These are phyloP conservation scores for Aquilaria sinensis DNA, from an alignment of 345 rosid species.

Conservation along the genomic window DNA sequence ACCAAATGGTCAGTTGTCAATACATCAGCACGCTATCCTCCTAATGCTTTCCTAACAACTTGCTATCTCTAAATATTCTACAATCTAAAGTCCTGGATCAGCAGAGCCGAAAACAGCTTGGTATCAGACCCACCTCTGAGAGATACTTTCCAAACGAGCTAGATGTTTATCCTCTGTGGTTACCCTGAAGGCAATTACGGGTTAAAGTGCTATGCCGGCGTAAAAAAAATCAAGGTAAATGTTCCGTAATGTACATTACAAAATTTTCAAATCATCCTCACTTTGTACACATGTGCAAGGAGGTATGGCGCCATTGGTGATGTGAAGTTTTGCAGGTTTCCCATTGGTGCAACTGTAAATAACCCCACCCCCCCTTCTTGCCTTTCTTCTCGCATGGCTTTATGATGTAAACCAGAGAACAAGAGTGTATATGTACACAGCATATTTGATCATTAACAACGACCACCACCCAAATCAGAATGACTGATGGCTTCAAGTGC, in stretches of 20 bases:
- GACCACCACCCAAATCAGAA: slow-evolving; percentile 24
- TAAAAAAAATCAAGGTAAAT: slow-evolving; percentile 18
- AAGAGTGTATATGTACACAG: slow-evolving; percentile 23
- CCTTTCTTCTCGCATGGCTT: slow-evolving; percentile 4
- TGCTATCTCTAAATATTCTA: slow-evolving; percentile 16
- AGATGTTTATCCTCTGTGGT: slow-evolving; percentile 11
- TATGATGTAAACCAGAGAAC: slow-evolving; percentile 11
- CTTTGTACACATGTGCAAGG: slow-evolving; percentile 46
- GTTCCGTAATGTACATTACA: slow-evolving; percentile 16
- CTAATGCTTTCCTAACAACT: slow-evolving; percentile 32
- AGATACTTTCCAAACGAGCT: slow-evolving; percentile 12
- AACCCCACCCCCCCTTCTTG: background rate
- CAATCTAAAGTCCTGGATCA: slow-evolving; percentile 20
- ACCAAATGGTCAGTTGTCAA: slow-evolving; percentile 15
- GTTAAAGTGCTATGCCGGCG: slow-evolving; percentile 16
- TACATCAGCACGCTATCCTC: slow-evolving; percentile 23
- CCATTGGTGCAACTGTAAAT: slow-evolving; percentile 8
- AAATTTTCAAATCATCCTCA: slow-evolving; percentile 32
- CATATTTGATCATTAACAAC: slow-evolving; percentile 34
- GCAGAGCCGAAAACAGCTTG: slow-evolving; percentile 15
- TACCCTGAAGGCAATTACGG: slow-evolving; percentile 17
- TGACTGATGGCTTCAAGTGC: slow-evolving; percentile 50
- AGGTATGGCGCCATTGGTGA: slow-evolving; percentile 12
- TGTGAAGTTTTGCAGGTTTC: slow-evolving; percentile 18
- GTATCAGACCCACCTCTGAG: background rate